phyloP scores from a whole-genome alignment of 768 basidiomycete species.

The Pleurotus giganteus region DNA sequence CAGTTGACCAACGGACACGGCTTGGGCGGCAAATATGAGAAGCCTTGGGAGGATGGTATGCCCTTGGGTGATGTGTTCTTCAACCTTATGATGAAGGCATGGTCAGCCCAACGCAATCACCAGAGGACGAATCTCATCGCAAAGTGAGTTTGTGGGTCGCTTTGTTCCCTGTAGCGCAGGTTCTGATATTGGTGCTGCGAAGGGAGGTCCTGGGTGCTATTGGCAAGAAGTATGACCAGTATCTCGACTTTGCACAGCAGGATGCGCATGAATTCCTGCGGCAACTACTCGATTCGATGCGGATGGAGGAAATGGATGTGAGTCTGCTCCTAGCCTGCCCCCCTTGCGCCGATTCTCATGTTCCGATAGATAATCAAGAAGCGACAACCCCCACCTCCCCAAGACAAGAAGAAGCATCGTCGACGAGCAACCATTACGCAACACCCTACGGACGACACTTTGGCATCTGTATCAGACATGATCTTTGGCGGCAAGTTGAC shows the following conservation, averaged over 20 bases:
- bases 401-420: slow-evolving; percentile 34
- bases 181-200: not conserved
- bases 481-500: slow-evolving; percentile 88
- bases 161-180: not conserved
- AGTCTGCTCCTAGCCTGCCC: slow-evolving; percentile 20
- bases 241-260: slow-evolving; percentile 92
- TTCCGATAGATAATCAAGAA: slow-evolving; percentile 75
- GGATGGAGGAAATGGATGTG: slow-evolving; percentile 94
- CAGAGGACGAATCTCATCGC: slow-evolving; percentile 59
- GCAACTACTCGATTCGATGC: slow-evolving; percentile 86
- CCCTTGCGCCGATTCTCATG: not conserved
- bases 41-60: slow-evolving; percentile 56
- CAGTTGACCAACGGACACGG: slow-evolving; percentile 68
- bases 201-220: slow-evolving; percentile 66
- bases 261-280: slow-evolving; percentile 94
- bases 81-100: slow-evolving; percentile 56
- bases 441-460: slow-evolving; percentile 38
- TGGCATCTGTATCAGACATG: slow-evolving; percentile 81
- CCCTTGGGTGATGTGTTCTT: slow-evolving; percentile 72
- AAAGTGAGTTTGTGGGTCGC: slow-evolving; percentile 45
- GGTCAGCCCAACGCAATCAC: slow-evolving; percentile 55
- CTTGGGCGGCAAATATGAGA: slow-evolving; percentile 48
- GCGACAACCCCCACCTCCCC: slow-evolving; percentile 46
- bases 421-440: slow-evolving; percentile 25
- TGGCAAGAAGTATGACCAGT: slow-evolving; percentile 89